Evolutionary conservation across 2,329 filamentous ascomycete genomes (phyloP), one percentile per base, ranked within the genome.

Genomic region (Tolypocladium inflatum): DNA sequence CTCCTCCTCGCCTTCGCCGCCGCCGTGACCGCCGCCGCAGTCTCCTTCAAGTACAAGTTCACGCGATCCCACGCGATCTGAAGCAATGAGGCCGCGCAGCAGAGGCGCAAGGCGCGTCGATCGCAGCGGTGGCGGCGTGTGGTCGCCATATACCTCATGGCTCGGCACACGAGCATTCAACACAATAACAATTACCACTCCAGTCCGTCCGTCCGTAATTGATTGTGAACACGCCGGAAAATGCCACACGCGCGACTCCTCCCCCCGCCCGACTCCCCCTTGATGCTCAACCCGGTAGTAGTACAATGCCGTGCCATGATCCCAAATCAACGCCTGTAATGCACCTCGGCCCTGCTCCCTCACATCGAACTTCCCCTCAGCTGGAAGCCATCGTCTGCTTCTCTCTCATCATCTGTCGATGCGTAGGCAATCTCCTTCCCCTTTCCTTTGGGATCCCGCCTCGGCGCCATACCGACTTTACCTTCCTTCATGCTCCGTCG

Each of bases 91-190:
- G 59, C 68, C 38, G 73, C 72, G 43, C 76, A 78, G 69, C 71
- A 70, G 64, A 70, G 67, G 37, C 62, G 63, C 58, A 67, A 68
- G 71, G 75, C 55, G 73, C 58, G 79, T 81, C 58, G 79, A 81
- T 57, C 74, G 79, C 30, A 81, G 78, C 63, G 79, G 79, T 4
- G 76, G 76, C 1, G 76, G 76, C 0, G 67, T 78, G 45, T 78
- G 21, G 41, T 42, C 19, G 17, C 41, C 8, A 9, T 33, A 33
- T 33, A 33, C 30, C 30, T 33, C 8, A 7, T 9, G 30, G 30
- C 30, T 33, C 30, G 30, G 30, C 26, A 30, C 26, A 5, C 19
- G 3, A 48, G 41, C n/a, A 10, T 50, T 7, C 45, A 30, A 13
- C 26, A 23, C 45, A 6, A 51, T n/a, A 10, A 4, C 9, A 19